phyloP scores from a whole-genome alignment of 176 grass and related monocot genomes.

The Paspalum vaginatum region DNA sequence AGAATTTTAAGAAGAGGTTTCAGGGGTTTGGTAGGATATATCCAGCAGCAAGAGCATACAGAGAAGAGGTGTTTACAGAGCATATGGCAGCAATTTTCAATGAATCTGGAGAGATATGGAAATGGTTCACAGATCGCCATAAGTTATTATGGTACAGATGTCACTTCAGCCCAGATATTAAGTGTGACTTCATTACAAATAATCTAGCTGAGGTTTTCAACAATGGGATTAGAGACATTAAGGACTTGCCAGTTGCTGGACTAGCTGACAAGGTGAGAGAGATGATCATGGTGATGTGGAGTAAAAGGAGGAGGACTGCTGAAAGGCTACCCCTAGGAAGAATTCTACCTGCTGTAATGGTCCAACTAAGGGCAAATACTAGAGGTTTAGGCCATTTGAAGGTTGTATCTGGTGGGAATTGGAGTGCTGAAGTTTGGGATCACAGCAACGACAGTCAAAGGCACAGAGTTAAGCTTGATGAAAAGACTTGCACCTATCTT shows the following conservation, averaged over 20 bases:
- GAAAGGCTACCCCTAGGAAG: no score
- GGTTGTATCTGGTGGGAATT: neutral
- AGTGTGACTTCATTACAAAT: no score
- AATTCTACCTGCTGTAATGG: no score
- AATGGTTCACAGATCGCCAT: neutral
- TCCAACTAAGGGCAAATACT: no score
- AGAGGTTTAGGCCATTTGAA: neutral
- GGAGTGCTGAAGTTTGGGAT: neutral
- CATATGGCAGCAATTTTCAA: neutral
- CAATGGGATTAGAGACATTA: no score
- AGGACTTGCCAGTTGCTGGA: no score
- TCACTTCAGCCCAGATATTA: no score
- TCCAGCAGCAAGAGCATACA: neutral
- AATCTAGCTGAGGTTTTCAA: no score
- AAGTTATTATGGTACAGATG: no score
- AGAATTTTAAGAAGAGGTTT: neutral
- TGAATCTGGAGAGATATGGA: neutral
- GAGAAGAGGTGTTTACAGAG: neutral
- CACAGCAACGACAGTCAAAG: neutral
- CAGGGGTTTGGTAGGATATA: neutral
- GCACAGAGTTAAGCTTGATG: neutral
- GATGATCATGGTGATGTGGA: no score
- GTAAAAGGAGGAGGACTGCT: no score
- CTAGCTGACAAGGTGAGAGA: no score
- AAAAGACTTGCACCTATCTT: neutral